A percentile compares a stretch with the other conserved stretches of the same genome.
phyloP scores from a whole-genome alignment of 441 rosid species.

The Euphorbia celastroides region DNA sequence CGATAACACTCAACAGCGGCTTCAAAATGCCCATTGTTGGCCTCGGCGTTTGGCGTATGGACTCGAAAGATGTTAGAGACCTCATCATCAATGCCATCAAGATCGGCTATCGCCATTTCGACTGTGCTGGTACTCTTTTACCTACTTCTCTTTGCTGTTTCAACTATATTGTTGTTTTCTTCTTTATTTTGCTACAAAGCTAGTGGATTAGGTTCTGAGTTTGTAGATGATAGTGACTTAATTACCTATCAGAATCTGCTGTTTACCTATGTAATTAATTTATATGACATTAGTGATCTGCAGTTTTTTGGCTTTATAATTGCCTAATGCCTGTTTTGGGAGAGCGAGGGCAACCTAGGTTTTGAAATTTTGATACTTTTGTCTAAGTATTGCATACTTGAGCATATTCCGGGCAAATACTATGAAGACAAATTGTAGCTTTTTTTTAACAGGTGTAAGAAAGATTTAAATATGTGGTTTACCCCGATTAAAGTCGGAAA shows the following conservation, averaged over 20 bases:
- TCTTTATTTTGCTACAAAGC: background rate
- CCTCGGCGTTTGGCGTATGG: constrained; percentile 90
- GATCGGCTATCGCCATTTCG: constrained; percentile 91
- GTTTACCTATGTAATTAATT: background rate
- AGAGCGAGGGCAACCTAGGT: background rate
- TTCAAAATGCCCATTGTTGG: constrained; percentile 81
- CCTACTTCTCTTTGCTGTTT: background rate
- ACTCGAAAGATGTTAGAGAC: constrained; percentile 48
- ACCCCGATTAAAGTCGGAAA: background rate
- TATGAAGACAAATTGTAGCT: too few relatives aligned
- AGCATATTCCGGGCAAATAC: too few relatives aligned
- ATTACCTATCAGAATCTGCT: background rate
- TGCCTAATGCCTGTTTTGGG: background rate
- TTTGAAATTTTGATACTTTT: background rate
- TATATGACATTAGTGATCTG: background rate
- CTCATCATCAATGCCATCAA: constrained; percentile 68
- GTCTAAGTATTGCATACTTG: too few relatives aligned
- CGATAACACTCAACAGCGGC: constrained; percentile 65
- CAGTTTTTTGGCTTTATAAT: background rate
- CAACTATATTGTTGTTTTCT: background rate
- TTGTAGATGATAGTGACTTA: too few relatives aligned
- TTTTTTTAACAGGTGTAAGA: background rate
- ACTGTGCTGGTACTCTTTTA: constrained; percentile 67
- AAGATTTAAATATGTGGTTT: background rate
- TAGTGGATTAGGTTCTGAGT: background rate